Base-by-base conservation (phyloP, 2,329 filamentous ascomycete genomes). In the Chrysoporthe austroafricana region DNA sequence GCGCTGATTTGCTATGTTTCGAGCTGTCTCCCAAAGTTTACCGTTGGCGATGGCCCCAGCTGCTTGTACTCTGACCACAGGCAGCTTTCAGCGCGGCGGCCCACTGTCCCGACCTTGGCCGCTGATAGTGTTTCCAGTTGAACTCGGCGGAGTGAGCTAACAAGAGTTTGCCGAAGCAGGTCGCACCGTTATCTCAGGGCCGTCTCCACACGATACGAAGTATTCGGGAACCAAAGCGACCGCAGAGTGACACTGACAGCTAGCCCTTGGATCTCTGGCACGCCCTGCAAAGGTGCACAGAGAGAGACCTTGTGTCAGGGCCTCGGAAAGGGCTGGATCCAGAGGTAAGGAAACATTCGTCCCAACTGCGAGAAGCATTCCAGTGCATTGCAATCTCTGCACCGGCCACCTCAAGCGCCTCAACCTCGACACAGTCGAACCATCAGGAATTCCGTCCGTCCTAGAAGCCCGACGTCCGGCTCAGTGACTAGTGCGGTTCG, bases 301-400 rank as follows among this genome's bases (percentile, higher is more conserved):
- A 66, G 54, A 69, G 44, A 26, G 26, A 26, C 60, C 66, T 43
- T 66, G 60, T 66, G 50, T 66, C 59, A 62, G 57, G 36, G 39
- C 62, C 59, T 58, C 57, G 48, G 52, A 67, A 44, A 34, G 62
- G 50, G 58, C 59, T 65, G 62, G 59, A 54, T 62, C 66, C 65
- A 69, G 66, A 67, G 62, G 68, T 69, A 69, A 68, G 65, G 60
- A 69, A 69, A 65, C 62, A 67, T 63, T 60, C 62, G 46, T 67
- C 62, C 44, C 65, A 65, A 43, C 58, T 69, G 42, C 52, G 62
- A 69, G 65, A 63, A 65, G 68, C 68, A 69, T 69, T 69, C 68
- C 68, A 69, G 66, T 68, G 65, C 62, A 46, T 67, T 66, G 67
- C 44, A 48, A 56, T 44, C 63, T 52, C 66, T 69, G 68, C 62